phyloP scores from a whole-genome alignment of 2,329 filamentous ascomycete genomes.

The Pseudocercospora ulei region DNA sequence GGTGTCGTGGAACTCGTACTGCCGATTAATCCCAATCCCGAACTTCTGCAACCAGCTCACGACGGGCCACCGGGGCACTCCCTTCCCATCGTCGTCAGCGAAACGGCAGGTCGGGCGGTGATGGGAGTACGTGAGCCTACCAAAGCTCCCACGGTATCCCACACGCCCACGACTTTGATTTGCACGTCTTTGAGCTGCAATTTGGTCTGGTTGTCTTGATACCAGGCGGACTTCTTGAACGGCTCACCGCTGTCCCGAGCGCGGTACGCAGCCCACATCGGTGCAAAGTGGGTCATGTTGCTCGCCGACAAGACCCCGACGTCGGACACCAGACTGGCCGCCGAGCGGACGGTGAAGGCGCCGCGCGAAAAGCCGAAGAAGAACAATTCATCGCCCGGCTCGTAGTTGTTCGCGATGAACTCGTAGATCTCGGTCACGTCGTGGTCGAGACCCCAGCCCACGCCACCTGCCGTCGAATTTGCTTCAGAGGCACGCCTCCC shows the following conservation, averaged over 20 bases:
- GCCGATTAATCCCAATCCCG: slow-evolving; percentile 19
- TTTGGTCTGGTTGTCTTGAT: slow-evolving; percentile 8
- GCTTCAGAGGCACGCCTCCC: not conserved
- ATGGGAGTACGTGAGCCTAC: not conserved
- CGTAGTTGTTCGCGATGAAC: slow-evolving; percentile 45
- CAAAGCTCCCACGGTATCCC: slow-evolving; percentile 35
- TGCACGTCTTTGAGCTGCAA: slow-evolving; percentile 16
- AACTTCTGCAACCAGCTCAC: slow-evolving; percentile 29
- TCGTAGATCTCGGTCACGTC: slow-evolving; percentile 40
- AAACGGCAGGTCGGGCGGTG: not conserved
- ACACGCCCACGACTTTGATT: slow-evolving; percentile 37
- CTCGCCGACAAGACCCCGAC: slow-evolving; percentile 16
- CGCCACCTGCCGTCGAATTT: slow-evolving; percentile 8
- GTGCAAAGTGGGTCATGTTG: slow-evolving; percentile 14
- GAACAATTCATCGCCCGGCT: slow-evolving; percentile 40
- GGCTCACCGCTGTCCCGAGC: not conserved
- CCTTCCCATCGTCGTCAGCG: slow-evolving; percentile 8
- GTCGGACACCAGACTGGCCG: slow-evolving; percentile 13
- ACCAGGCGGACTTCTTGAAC: slow-evolving; percentile 15
- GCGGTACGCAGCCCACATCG: slow-evolving; percentile 16
- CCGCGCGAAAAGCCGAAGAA: slow-evolving; percentile 40
- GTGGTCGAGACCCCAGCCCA: slow-evolving; percentile 34
- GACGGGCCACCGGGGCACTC: slow-evolving; percentile 15
- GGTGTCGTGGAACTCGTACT: slow-evolving; percentile 39
- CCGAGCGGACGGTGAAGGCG: slow-evolving; percentile 31